Percentiles rank a stretch among this genome's conserved stretches.
Evolutionary conservation across 148 eudicot genomes (phyloP).

Genomic region (Limonium bicolor): DNA sequence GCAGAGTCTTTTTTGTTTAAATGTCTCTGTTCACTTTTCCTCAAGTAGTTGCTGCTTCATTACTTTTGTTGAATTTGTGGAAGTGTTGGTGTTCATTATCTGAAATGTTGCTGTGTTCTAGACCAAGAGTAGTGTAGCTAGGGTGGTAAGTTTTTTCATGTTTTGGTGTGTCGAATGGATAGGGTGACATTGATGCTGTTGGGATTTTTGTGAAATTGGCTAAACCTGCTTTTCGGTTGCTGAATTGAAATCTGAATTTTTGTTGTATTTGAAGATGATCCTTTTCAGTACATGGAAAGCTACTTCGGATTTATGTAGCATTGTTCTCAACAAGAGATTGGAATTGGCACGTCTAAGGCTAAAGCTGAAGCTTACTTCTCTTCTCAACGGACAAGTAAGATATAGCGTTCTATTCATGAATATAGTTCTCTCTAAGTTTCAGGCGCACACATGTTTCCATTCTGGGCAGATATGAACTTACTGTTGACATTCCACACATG

Average conservation of each 20-base stretch:
- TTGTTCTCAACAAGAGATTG: conserved; percentile 34
- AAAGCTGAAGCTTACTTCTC: conserved; percentile 46
- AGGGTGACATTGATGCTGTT: too few relatives aligned
- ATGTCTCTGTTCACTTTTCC: too few relatives aligned
- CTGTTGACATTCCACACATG: background rate
- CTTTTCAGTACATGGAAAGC: conserved; percentile 58
- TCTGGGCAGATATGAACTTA: too few relatives aligned
- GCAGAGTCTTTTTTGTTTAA: too few relatives aligned
- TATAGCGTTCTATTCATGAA: background rate
- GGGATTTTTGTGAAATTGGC: background rate
- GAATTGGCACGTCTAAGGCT: conserved; percentile 46
- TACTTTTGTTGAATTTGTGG: too few relatives aligned
- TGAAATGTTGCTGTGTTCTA: too few relatives aligned
- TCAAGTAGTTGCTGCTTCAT: too few relatives aligned
- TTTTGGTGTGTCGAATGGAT: too few relatives aligned
- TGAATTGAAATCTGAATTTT: conserved; percentile 7
- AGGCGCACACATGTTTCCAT: too few relatives aligned
- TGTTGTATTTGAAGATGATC: conserved; percentile 41
- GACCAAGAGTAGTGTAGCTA: too few relatives aligned
- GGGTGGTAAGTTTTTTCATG: too few relatives aligned
- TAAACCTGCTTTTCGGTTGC: background rate
- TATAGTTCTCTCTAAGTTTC: background rate
- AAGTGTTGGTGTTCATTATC: too few relatives aligned
- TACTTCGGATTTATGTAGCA: conserved; percentile 34
- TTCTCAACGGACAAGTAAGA: conserved; percentile 67